phyloP scores from a whole-genome alignment of 2,329 filamentous ascomycete genomes.

The Paecilomyces sp. region DNA sequence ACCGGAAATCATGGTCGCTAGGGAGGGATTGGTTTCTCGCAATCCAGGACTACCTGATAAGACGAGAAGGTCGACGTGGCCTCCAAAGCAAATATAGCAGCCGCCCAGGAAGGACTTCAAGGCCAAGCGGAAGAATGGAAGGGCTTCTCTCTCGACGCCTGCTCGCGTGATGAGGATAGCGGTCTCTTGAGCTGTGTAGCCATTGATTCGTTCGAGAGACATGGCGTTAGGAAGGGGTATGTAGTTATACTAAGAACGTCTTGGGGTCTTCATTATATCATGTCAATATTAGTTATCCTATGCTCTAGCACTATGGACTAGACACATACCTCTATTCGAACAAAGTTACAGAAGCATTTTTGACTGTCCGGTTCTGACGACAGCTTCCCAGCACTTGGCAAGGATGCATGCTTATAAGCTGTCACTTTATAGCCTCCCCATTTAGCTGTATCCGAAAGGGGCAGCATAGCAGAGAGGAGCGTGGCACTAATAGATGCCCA shows the following conservation, averaged over 20 bases:
- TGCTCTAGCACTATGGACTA: neutral
- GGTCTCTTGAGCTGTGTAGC: neutral
- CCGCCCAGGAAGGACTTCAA: slow-evolving; percentile 4
- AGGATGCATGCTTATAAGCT: neutral
- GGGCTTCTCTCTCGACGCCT: neutral
- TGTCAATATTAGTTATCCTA: neutral
- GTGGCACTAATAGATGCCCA: neutral
- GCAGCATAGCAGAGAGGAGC: neutral
- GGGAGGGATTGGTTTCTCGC: neutral
- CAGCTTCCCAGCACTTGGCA: neutral
- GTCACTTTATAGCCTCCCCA: neutral
- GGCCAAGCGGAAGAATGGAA: neutral
- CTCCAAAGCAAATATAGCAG: slow-evolving; percentile 2
- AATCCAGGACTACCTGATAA: neutral
- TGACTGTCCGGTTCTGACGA: neutral
- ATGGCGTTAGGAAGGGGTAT: neutral
- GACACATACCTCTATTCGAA: neutral
- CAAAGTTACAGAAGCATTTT: neutral
- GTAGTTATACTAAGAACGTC: neutral
- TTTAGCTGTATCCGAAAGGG: neutral
- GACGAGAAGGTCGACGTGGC: slow-evolving; percentile 1
- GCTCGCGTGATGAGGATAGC: neutral
- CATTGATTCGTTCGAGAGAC: neutral
- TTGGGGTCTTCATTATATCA: neutral
- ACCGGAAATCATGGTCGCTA: neutral